Evolutionary conservation across 257 asterid species (phyloP).

Genomic region (Galeopsis tetrahit): DNA sequence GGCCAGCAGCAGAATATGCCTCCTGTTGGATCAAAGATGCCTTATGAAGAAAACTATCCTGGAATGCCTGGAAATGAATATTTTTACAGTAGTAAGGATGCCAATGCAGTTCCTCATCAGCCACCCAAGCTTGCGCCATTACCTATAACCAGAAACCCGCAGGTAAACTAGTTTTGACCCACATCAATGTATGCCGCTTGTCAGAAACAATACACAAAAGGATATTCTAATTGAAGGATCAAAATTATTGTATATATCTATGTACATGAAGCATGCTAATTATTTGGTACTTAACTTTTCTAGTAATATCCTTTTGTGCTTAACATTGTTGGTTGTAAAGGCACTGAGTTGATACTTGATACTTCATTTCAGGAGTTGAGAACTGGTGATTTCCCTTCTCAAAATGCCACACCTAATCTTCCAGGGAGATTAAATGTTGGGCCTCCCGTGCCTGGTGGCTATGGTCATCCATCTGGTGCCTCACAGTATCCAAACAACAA

Average conservation of each 20-base stretch:
- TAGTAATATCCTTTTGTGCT: constrained; percentile 6
- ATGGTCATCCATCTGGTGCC: constrained; percentile 62
- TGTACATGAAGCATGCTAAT: constrained; percentile 2
- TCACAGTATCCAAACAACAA: constrained; percentile 64
- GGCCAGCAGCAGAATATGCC: constrained; percentile 62
- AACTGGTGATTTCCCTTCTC: constrained; percentile 62
- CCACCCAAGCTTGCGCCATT: constrained; percentile 86
- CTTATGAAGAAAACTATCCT: constrained; percentile 63
- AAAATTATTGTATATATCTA: background rate
- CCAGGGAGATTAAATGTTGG: constrained; percentile 66
- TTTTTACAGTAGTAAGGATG: constrained; percentile 54
- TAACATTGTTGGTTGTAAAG: background rate
- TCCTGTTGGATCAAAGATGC: constrained; percentile 59
- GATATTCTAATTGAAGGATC: constrained; percentile 3
- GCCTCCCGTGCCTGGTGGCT: constrained; percentile 61
- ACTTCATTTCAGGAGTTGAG: constrained; percentile 65
- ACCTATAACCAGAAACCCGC: constrained; percentile 73
- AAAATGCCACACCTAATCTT: constrained; percentile 53
- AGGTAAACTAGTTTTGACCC: constrained; percentile 47
- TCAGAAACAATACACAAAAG: constrained; percentile 12
- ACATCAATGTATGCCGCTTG: background rate
- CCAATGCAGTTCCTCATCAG: constrained; percentile 54
- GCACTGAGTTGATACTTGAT: constrained; percentile 29
- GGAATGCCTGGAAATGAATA: constrained; percentile 71
- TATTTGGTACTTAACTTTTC: constrained; percentile 13